Conservation (phyloP, 208 protist genomes). For the Leishmania aethiopica region DNA sequence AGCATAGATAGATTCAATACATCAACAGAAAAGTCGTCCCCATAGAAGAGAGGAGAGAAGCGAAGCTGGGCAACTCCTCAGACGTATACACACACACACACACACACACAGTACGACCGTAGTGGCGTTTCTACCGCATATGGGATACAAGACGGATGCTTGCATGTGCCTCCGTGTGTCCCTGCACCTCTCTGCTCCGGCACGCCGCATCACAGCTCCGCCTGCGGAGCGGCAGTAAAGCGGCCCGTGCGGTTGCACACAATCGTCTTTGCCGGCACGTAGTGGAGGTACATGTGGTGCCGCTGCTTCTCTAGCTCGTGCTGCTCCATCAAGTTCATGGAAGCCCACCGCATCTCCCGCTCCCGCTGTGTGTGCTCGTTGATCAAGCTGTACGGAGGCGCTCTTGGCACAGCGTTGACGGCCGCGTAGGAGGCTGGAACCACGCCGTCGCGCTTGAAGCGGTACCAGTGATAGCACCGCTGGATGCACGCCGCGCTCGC, state of each 20-base stretch:
- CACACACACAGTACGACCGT: neutral
- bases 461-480: constrained; percentile 72
- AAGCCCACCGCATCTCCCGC: constrained; percentile 33
- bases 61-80: neutral
- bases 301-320: constrained; percentile 35
- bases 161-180: neutral
- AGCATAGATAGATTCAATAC: neutral
- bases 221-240: neutral
- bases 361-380: constrained; percentile 59
- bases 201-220: neutral
- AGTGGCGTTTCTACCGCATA: neutral
- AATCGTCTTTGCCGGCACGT: constrained; percentile 23
- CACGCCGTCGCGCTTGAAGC: constrained; percentile 24
- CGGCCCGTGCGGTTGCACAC: neutral
- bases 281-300: constrained; percentile 37
- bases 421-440: constrained; percentile 18
- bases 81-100: neutral
- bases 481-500: constrained; percentile 73
- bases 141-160: neutral
- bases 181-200: neutral
- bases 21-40: neutral
- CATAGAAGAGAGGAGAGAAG: neutral
- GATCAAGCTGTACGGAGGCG: constrained; percentile 67
- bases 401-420: constrained; percentile 14
- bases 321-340: constrained; percentile 48